Base-by-base conservation (phyloP, 768 basidiomycete species). In the Hygrocybe punicea region DNA sequence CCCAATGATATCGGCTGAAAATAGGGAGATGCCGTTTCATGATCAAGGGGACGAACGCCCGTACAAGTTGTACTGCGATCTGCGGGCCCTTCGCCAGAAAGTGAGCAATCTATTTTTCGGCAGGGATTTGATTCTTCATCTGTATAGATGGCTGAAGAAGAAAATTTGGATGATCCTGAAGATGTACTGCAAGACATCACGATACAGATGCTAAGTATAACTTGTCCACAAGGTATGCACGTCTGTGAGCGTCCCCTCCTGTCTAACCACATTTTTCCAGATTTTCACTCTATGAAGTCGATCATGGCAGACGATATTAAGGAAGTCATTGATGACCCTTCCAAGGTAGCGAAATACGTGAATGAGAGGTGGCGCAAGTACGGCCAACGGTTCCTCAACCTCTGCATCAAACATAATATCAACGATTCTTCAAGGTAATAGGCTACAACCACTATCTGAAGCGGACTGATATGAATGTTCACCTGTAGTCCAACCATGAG, bases 321-420 rank as follows among this genome's bases (percentile, higher is more conserved):
- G 21, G 77, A 82, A 59, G 61, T 86, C 23, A 70, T 71, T 23
- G 65, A 69, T 4, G 71, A 72, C 13, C 81, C 82, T 80, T 69
- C 80, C 66, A 71, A 80, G 56, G 79, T 77, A 11, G 62, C 71
- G 44, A 70, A 78, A 34, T 50, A 67, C 35, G 68, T 69, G 1
- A 65, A 74, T 4, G 42, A 61, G 1, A 69, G 69, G 57, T 78
- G 65, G 55, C 59, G 60, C 3, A 60, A 64, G 17, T 74, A 73
- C 56, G 78, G 77, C 14, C 62, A 65, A n/a, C 59, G 60, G 23
- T 77, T 80, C 53, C 67, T 80, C 39, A 59, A 69, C 7, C 58
- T 77, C 35, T 78, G 76, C 59, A 72, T 73, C 35, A 61, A 66
- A 17, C 63, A 74, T 33, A 73, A 65, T 39, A 48, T 34, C 14